Conservation (phyloP, 352 stramenopile species). For the Phytophthora boehmeriae region DNA sequence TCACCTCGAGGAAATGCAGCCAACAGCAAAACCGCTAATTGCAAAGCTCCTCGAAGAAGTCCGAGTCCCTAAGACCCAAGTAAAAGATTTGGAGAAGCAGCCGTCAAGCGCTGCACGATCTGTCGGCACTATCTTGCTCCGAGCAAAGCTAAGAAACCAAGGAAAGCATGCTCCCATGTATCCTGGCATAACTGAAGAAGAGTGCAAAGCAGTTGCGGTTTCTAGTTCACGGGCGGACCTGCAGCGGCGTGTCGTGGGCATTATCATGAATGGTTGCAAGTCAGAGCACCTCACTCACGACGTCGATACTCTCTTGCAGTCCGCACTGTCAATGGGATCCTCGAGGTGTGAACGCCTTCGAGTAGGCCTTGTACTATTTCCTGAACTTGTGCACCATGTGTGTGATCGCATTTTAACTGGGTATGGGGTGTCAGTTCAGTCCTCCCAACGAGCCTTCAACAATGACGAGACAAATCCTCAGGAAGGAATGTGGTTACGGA, state of each 20-base stretch:
- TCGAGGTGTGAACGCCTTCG: conserved; percentile 29
- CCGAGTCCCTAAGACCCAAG: not conserved
- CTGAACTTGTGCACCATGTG: conserved; percentile 23
- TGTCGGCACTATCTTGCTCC: conserved; percentile 27
- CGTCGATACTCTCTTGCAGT: conserved; percentile 6
- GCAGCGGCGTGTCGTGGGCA: conserved; percentile 18
- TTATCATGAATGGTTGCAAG: conserved; percentile 22
- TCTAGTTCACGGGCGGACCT: conserved; percentile 12
- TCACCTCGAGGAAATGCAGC: conserved; percentile 15
- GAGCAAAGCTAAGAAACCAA: conserved; percentile 11
- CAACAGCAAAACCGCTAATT: not conserved
- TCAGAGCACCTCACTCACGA: not conserved
- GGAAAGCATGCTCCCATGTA: not conserved
- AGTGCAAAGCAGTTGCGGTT: not conserved
- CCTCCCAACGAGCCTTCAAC: conserved; percentile 9
- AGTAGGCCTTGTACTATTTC: conserved; percentile 32
- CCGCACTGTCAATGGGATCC: not conserved
- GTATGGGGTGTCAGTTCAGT: conserved; percentile 25
- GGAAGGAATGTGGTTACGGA: conserved; percentile 31
- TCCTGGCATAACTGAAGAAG: conserved; percentile 4
- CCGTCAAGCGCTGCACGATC: conserved; percentile 2
- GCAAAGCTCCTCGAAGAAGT: not conserved
- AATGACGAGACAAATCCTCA: not conserved
- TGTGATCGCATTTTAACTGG: conserved; percentile 39
- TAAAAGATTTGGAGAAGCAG: not conserved